Evolutionary conservation across 768 basidiomycete species (phyloP).

Genomic region (Boletus eberwhitei): DNA sequence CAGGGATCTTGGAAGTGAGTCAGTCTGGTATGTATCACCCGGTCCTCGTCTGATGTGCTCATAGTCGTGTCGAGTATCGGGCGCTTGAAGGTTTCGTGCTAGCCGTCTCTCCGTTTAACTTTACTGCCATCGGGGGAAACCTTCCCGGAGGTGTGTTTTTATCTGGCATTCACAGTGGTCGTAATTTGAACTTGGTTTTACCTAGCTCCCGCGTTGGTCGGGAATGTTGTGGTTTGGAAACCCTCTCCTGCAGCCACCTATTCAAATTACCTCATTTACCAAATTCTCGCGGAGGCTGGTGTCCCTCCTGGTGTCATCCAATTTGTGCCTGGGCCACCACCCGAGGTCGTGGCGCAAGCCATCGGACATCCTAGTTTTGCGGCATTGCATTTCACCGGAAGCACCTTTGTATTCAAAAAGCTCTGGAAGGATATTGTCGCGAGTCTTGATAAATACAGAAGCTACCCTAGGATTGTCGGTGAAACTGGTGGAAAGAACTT

Average conservation of each 20-base stretch:
- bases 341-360: constrained; percentile 80
- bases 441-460: constrained; percentile 83
- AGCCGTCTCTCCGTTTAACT: constrained; percentile 98
- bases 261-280: constrained; percentile 89
- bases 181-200: background rate
- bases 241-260: constrained; percentile 94
- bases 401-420: constrained; percentile 89
- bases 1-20: constrained; percentile 93
- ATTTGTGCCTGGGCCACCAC: constrained; percentile 88
- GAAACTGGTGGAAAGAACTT: constrained; percentile 99
- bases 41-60: constrained; percentile 6
- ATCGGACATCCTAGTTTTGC: constrained; percentile 79
- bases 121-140: constrained; percentile 97
- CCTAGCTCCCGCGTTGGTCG: constrained; percentile 84
- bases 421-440: constrained; percentile 94
- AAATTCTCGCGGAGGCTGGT: constrained; percentile 92
- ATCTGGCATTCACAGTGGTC: background rate
- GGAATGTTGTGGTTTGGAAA: constrained; percentile 96
- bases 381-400: constrained; percentile 94
- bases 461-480: constrained; percentile 94
- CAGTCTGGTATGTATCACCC: background rate
- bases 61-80: constrained; percentile 91
- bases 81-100: constrained; percentile 98
- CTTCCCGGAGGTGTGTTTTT: constrained; percentile 60
- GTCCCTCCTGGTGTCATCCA: constrained; percentile 94